Evolutionary conservation across 2,329 filamentous ascomycete genomes (phyloP), one percentile per base, ranked within the genome.

Genomic region (Trichophaea hybrida): DNA sequence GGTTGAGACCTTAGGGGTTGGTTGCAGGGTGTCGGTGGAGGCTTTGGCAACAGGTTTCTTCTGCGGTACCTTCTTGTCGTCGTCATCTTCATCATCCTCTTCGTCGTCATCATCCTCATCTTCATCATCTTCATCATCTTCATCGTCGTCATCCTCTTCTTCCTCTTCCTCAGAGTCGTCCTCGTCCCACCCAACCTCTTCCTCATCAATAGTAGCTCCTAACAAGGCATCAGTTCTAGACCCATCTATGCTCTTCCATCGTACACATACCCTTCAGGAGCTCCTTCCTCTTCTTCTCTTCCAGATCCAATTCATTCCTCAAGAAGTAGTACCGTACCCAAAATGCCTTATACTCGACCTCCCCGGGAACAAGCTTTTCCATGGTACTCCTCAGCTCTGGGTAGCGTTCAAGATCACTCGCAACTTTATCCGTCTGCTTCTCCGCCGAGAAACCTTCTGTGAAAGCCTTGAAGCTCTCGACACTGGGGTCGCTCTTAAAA

Each of bases 251-350:
- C 12, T 15, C 40, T 44, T 44, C 15, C 40, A 3, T 2, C 15
- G 40, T 12, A 44, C 40, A 15, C 8, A 64, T 76, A 94, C 91
- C 91, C 74, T 94, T 94, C 24, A 98, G 76, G 59, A 98, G 78
- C 72, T 98, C 93, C 68, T 85, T 83, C 71, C 93, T 79, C 72
- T 88, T 83, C 69, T 85, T 83, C 74, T 98, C 93, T 60, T 95
- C 90, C 32, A 86, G 90, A 75, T 97, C 91, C 64, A 98, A 86
- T 13, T 93, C 88, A 69, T 94, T 85, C 69, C 91, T 80, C 64
- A 97, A 75, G 75, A 95, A 98, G 72, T 97, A 97, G 73, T 98
- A 98, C 59, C 93, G 80, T 70, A 80, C 85, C 91, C 93, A 98
- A 71, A 98, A 98, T 56, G 85, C 80, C 56, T 77, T 79, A 69